Evolutionary conservation across 139 green algal genomes (phyloP).

Genomic region (Chlorella sp.): DNA sequence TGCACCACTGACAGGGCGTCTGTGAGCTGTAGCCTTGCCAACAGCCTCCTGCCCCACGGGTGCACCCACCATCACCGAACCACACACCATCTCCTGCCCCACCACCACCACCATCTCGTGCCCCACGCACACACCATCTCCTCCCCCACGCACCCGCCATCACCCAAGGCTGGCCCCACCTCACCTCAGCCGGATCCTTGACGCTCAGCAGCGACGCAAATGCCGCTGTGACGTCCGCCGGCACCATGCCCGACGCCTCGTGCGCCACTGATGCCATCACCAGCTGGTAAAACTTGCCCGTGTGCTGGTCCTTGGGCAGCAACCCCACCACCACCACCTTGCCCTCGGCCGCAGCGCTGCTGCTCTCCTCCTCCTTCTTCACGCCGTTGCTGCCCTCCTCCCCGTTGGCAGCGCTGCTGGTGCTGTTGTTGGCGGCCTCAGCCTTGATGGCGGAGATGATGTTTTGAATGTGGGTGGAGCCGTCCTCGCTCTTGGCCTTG

Average conservation of each 20-base stretch:
- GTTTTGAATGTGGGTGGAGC: slow-evolving; percentile 35
- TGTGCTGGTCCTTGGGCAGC: slow-evolving; percentile 70
- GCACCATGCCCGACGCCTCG: slow-evolving; percentile 21
- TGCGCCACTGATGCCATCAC: slow-evolving; percentile 6
- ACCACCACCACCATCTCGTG: not conserved
- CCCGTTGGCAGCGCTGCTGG: too few species aligned
- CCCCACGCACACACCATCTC: not conserved
- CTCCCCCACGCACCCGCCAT: not conserved
- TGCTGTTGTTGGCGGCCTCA: slow-evolving; percentile 15
- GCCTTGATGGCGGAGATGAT: slow-evolving; percentile 43
- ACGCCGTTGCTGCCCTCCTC: too few species aligned
- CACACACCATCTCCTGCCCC: too few species aligned
- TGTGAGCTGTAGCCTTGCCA: too few species aligned
- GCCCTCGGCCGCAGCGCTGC: too few species aligned
- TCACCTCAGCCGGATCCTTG: slow-evolving; percentile 86
- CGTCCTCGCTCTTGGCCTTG: slow-evolving; percentile 78
- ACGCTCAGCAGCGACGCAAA: slow-evolving; percentile 62
- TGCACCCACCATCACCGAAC: too few species aligned
- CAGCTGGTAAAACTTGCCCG: slow-evolving; percentile 53
- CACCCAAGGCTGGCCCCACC: too few species aligned
- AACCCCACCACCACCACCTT: slow-evolving; percentile 42
- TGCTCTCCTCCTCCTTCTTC: too few species aligned
- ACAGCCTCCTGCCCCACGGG: too few species aligned
- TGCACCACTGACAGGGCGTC: too few species aligned
- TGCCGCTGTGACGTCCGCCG: slow-evolving; percentile 30